Conservation (phyloP, 2,329 filamentous ascomycete species). For the Hypoxylon sp. region DNA sequence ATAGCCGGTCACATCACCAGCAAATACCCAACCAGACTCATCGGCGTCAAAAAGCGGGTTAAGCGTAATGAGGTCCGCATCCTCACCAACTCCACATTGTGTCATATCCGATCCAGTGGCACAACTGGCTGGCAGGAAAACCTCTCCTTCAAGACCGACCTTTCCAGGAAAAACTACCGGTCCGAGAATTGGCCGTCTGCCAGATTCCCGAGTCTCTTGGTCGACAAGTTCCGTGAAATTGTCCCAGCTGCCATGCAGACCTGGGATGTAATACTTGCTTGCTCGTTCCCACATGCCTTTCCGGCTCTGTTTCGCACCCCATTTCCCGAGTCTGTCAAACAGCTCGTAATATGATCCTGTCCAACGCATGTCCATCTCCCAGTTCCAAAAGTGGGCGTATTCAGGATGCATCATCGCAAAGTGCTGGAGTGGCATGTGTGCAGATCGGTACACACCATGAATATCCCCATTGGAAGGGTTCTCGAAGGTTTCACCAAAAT, state of each 20-base stretch:
- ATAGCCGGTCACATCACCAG: constrained; percentile 79
- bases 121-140: constrained; percentile 70
- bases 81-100: constrained; percentile 77
- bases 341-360: constrained; percentile 80
- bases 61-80: constrained; percentile 82
- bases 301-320: constrained; percentile 77
- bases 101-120: constrained; percentile 65
- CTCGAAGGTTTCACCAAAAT: constrained; percentile 77
- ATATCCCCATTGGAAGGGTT: constrained; percentile 71
- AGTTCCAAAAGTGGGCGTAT: constrained; percentile 79
- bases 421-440: constrained; percentile 74
- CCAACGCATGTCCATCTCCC: constrained; percentile 78
- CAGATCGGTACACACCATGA: constrained; percentile 78
- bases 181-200: constrained; percentile 76
- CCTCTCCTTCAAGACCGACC: constrained; percentile 64
- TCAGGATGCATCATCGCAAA: constrained; percentile 75
- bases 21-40: constrained; percentile 80
- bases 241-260: constrained; percentile 78
- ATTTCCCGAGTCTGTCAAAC: constrained; percentile 76
- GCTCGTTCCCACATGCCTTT: constrained; percentile 84
- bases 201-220: constrained; percentile 69
- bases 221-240: constrained; percentile 78
- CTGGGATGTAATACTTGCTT: constrained; percentile 82
- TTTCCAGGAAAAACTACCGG: constrained; percentile 70
- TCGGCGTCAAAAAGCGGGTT: constrained; percentile 83